Evolutionary conservation across 441 rosid genomes (phyloP).

Genomic region (Bruguiera hainesii): DNA sequence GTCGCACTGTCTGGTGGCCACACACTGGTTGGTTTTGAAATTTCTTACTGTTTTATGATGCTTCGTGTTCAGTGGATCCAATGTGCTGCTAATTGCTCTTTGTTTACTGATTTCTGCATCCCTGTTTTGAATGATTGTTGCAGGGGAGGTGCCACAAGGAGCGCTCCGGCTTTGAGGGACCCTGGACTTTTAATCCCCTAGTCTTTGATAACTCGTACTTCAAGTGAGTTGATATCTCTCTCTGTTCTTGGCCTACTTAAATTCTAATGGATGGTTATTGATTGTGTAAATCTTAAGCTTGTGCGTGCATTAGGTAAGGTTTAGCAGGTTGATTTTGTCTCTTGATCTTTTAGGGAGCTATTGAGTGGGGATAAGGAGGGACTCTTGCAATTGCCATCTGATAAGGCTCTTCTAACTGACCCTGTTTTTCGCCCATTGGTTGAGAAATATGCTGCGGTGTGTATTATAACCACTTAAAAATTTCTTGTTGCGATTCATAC

Average conservation of each 20-base stretch:
- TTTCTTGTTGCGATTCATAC: neutral
- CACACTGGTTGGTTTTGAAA: conserved; percentile 64
- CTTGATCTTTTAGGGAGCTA: conserved; percentile 50
- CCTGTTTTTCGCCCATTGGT: conserved; percentile 79
- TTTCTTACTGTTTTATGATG: neutral
- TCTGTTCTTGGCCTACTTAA: too few species aligned
- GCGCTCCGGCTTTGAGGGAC: conserved; percentile 93
- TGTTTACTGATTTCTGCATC: neutral
- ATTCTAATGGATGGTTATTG: neutral
- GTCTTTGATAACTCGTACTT: conserved; percentile 88
- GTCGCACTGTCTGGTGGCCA: conserved; percentile 95
- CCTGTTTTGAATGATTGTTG: neutral
- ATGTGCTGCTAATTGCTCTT: neutral
- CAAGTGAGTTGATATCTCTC: conserved; percentile 40
- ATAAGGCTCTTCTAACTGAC: conserved; percentile 71
- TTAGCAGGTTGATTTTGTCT: neutral
- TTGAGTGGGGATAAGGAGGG: conserved; percentile 83
- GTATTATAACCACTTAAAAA: conserved; percentile 4
- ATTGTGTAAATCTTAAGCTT: neutral
- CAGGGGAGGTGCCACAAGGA: conserved; percentile 97
- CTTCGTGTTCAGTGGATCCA: neutral
- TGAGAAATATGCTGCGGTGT: conserved; percentile 81
- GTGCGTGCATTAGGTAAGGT: neutral
- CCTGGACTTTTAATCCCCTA: conserved; percentile 89
- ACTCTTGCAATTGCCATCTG: conserved; percentile 70